Evolutionary conservation across 805 yeast species (phyloP).

Genomic region (Kodamaea restingae): DNA sequence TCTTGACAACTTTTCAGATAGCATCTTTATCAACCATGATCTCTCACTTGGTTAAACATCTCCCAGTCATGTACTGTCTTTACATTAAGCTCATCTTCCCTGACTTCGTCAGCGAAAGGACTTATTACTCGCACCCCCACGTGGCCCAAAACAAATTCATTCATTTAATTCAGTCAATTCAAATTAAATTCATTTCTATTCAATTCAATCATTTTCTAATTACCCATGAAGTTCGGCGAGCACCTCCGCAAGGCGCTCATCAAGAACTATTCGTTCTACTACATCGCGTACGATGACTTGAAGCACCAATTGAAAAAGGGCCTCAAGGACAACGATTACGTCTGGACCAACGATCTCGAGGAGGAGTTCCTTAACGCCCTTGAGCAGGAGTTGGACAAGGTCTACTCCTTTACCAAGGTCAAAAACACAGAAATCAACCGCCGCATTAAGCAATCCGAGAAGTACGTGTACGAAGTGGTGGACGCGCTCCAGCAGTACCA

Average conservation of each 20-base stretch:
- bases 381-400: slow-evolving; percentile 88
- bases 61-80: too few relatives aligned
- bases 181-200: too few relatives aligned
- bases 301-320: slow-evolving; percentile 76
- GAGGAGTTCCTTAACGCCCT: slow-evolving; percentile 71
- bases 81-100: too few relatives aligned
- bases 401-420: slow-evolving; percentile 83
- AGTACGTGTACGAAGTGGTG: slow-evolving; percentile 63
- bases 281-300: slow-evolving; percentile 86
- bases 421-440: slow-evolving; percentile 83
- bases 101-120: too few relatives aligned
- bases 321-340: slow-evolving; percentile 48
- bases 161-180: too few relatives aligned
- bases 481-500: slow-evolving; percentile 33
- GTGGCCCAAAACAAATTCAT: too few relatives aligned
- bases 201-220: too few relatives aligned
- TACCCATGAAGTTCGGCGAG: slow-evolving; percentile 88
- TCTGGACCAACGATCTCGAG: slow-evolving; percentile 78
- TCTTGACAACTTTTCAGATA: too few relatives aligned
- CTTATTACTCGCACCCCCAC: too few relatives aligned
- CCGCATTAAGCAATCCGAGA: slow-evolving; percentile 78
- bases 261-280: slow-evolving; percentile 86
- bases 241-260: slow-evolving; percentile 85
- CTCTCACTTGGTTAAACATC: too few relatives aligned
- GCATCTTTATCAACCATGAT: too few relatives aligned